Conservation (phyloP, 2,329 filamentous ascomycete genomes). For the Neofusicoccum ribis region DNA sequence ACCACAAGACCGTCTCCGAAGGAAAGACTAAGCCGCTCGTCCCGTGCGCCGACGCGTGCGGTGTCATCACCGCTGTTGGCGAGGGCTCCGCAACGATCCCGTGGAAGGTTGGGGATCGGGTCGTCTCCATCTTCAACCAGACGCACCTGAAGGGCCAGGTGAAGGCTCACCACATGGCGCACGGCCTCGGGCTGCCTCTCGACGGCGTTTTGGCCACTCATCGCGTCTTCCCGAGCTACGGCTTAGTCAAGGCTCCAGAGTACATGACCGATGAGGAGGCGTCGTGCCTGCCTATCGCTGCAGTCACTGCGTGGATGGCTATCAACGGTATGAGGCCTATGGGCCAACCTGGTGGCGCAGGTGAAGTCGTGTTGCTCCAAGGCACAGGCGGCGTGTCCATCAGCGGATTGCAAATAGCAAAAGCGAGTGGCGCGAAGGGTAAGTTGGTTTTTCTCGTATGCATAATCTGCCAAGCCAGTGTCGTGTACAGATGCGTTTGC, state of each 20-base stretch:
- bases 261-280: constrained; percentile 63
- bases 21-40: constrained; percentile 50
- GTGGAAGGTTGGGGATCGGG: constrained; percentile 62
- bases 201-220: constrained; percentile 60
- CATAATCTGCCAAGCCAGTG: background rate
- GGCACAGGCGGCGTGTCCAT: constrained; percentile 48
- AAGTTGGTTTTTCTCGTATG: background rate
- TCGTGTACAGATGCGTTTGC: background rate
- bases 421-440: constrained; percentile 43
- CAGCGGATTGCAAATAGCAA: constrained; percentile 43
- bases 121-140: constrained; percentile 64
- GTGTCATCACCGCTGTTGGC: constrained; percentile 56
- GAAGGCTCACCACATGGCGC: constrained; percentile 54
- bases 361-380: constrained; percentile 41
- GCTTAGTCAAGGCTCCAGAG: constrained; percentile 57
- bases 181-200: constrained; percentile 62
- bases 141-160: constrained; percentile 61
- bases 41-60: constrained; percentile 71
- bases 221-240: constrained; percentile 58
- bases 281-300: constrained; percentile 60
- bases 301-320: constrained; percentile 65
- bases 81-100: constrained; percentile 41
- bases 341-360: constrained; percentile 50
- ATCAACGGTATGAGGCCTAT: constrained; percentile 61
- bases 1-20: constrained; percentile 57